Conservation (phyloP, 2,329 filamentous ascomycete species). For the Fusarium floridanum region DNA sequence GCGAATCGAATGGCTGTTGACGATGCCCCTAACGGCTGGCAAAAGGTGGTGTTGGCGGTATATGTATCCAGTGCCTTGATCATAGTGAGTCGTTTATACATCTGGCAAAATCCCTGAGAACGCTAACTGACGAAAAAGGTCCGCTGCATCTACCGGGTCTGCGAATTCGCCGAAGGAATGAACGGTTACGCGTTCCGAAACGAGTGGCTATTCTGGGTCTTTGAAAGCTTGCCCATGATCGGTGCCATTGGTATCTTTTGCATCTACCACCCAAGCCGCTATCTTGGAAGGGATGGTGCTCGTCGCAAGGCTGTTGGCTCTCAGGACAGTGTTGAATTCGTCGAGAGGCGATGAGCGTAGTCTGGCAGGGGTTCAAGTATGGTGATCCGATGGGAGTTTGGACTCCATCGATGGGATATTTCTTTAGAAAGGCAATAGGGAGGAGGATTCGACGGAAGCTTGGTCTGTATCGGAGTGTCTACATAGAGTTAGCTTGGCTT, state of each 20-base stretch:
- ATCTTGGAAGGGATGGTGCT: slow-evolving; percentile 46
- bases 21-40: slow-evolving; percentile 52
- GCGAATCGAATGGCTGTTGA: slow-evolving; percentile 39
- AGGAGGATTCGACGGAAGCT: background rate
- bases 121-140: slow-evolving; percentile 47
- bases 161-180: slow-evolving; percentile 66
- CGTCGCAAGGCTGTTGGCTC: slow-evolving; percentile 2
- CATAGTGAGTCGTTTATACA: slow-evolving; percentile 52
- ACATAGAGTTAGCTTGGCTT: background rate
- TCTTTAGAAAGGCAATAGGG: no score
- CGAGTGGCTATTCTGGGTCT: slow-evolving; percentile 66
- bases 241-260: slow-evolving; percentile 62
- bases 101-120: background rate
- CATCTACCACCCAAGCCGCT: slow-evolving; percentile 61
- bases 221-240: slow-evolving; percentile 63
- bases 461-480: background rate
- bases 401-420: no score
- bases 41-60: slow-evolving; percentile 56
- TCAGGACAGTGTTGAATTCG: slow-evolving; percentile 27
- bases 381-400: background rate
- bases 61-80: slow-evolving; percentile 60
- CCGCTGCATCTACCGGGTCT: slow-evolving; percentile 65
- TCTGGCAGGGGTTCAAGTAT: background rate
- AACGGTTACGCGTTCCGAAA: slow-evolving; percentile 62
- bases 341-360: background rate